phyloP scores from a whole-genome alignment of 768 basidiomycete genomes.

The Butyriboletus loyo region DNA sequence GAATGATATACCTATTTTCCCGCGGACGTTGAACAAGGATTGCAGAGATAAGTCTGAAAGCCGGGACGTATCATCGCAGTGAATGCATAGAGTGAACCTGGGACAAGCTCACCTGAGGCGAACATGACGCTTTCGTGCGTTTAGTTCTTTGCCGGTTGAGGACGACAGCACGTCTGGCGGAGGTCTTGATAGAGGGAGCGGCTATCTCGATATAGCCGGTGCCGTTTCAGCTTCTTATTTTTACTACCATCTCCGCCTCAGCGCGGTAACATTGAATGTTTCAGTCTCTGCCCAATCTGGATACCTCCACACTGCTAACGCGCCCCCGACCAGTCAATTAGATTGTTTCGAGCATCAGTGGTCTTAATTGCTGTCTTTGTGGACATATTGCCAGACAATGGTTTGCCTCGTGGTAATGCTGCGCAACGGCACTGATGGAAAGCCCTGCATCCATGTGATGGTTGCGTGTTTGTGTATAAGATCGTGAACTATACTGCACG shows the following conservation, averaged over 20 bases:
- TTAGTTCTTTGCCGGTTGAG: neutral
- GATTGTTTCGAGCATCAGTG: neutral
- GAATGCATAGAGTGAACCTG: neutral
- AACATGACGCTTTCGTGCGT: slow-evolving; percentile 11
- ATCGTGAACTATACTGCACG: neutral
- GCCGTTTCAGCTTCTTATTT: too few relatives aligned
- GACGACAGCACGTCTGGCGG: neutral
- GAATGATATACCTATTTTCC: slow-evolving; percentile 57
- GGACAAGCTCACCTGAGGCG: slow-evolving; percentile 3
- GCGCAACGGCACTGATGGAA: neutral
- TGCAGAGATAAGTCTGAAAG: slow-evolving; percentile 48
- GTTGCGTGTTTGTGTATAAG: slow-evolving; percentile 2
- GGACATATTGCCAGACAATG: neutral
- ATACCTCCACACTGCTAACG: too few relatives aligned
- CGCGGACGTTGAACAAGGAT: slow-evolving; percentile 62
- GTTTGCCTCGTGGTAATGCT: neutral
- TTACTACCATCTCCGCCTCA: too few relatives aligned
- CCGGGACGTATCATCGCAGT: neutral
- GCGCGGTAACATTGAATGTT: too few relatives aligned
- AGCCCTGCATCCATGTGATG: neutral
- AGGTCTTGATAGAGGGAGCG: neutral
- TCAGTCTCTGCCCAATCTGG: neutral
- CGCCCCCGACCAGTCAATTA: too few relatives aligned
- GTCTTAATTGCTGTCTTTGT: neutral
- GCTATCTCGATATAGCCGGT: neutral